A percentile compares a stretch with the other conserved stretches of the same genome.
These are phyloP conservation scores for Mycena galericulata DNA, from an alignment of 768 basidiomycete genomes.

Conservation along the genomic window DNA sequence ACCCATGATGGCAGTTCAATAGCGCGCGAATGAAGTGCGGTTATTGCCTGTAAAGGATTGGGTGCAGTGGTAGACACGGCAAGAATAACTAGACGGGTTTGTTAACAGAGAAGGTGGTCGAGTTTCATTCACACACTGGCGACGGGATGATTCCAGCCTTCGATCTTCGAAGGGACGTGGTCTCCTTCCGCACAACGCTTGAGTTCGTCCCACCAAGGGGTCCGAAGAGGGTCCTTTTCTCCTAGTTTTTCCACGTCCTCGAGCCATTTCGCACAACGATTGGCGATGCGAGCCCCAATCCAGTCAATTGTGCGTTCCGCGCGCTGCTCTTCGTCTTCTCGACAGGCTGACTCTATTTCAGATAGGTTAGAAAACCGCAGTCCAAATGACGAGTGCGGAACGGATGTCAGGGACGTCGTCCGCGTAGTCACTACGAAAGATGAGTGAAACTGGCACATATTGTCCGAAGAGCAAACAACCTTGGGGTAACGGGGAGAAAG, in stretches of 20 bases:
- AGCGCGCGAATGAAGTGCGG: conserved; percentile 74
- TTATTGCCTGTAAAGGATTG: conserved; percentile 85
- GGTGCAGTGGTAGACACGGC: conserved; percentile 86
- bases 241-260: conserved; percentile 67
- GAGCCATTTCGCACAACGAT: conserved; percentile 76
- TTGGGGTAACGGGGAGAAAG: conserved; percentile 86
- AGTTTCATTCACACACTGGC: conserved; percentile 64
- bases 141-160: conserved; percentile 91
- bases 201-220: conserved; percentile 93
- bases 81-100: conserved; percentile 69
- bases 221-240: conserved; percentile 55
- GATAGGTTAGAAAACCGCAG: conserved; percentile 82
- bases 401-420: conserved; percentile 76
- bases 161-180: conserved; percentile 73
- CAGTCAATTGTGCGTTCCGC: conserved; percentile 88
- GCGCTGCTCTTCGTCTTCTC: conserved; percentile 83
- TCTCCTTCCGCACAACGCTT: conserved; percentile 83
- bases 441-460: conserved; percentile 14
- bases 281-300: conserved; percentile 79
- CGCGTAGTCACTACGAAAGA: conserved; percentile 75
- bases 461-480: conserved; percentile 54
- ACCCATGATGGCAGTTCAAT: conserved; percentile 86
- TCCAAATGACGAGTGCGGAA: conserved; percentile 78
- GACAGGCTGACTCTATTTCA: conserved; percentile 79
- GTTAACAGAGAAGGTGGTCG: conserved; percentile 26